A percentile compares a stretch with the other conserved stretches of the same genome.
These are phyloP conservation scores for Colletotrichum spinosum DNA, from an alignment of 2,329 filamentous ascomycete genomes.

Conservation along the genomic window DNA sequence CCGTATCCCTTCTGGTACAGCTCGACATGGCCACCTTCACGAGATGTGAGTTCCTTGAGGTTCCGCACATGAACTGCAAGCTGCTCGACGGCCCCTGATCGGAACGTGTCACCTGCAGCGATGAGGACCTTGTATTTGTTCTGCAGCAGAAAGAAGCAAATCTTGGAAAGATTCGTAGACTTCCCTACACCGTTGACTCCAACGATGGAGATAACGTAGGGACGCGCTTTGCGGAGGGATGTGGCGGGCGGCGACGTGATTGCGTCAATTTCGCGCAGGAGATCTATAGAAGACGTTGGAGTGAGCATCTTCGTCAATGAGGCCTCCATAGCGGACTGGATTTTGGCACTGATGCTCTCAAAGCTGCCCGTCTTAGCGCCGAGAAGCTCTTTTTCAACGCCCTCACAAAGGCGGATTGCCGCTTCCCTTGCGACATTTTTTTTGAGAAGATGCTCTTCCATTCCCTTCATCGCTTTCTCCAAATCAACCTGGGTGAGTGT, in stretches of 20 bases:
- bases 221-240: slow-evolving; percentile 74
- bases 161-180: slow-evolving; percentile 97
- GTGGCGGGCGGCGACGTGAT: slow-evolving; percentile 75
- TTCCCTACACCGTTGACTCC: slow-evolving; percentile 99
- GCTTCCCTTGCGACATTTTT: slow-evolving; percentile 98
- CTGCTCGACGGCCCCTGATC: slow-evolving; percentile 96
- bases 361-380: slow-evolving; percentile 94
- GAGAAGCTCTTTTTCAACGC: slow-evolving; percentile 89
- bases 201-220: slow-evolving; percentile 98
- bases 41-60: slow-evolving; percentile 85
- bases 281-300: slow-evolving; percentile 92
- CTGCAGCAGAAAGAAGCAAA: slow-evolving; percentile 96
- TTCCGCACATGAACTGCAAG: slow-evolving; percentile 95
- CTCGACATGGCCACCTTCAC: slow-evolving; percentile 88
- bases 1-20: slow-evolving; percentile 98
- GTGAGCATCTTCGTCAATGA: slow-evolving; percentile 96
- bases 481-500: slow-evolving; percentile 89
- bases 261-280: slow-evolving; percentile 91
- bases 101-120: slow-evolving; percentile 95
- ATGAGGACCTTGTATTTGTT: slow-evolving; percentile 97
- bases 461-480: slow-evolving; percentile 91
- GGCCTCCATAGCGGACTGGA: slow-evolving; percentile 89
- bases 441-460: slow-evolving; percentile 93
- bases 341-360: slow-evolving; percentile 85
- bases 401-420: slow-evolving; percentile 88